Evolutionary conservation across 2,329 filamentous ascomycete species (phyloP), one percentile per base, ranked within the genome.

Genomic region (Apiospora arundinis): DNA sequence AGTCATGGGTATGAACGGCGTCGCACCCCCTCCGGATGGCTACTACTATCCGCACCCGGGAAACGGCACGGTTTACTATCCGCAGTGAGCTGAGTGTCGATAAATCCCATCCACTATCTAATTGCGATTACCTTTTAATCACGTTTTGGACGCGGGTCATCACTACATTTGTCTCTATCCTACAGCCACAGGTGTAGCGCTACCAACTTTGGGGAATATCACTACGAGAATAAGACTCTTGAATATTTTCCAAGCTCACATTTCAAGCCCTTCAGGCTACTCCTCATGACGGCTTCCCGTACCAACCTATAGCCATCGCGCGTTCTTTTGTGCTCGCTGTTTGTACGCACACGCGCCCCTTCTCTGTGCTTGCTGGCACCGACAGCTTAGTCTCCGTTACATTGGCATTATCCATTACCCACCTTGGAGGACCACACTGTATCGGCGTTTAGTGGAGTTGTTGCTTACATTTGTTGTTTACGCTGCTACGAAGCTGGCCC

Each of bases 1-100:
- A 60, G 85, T 91, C 65, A 86, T 92, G 73, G 91, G 91, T 60
- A 94, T 95, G 89, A 91, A 91, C 73, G 92, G 92, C 12, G 95
- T 96, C 85, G 92, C 93, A 73, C 89, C 87, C 74, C 90, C 85
- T 77, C 87, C 88, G 77, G 87, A 91, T 80, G 86, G 86, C 73
- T 97, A 92, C 83, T 97, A 95, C 77, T 92, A 92, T 77, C 85
- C 89, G 28, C 89, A 89, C 75, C 82, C 85, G 69, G 82, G 83
- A 3, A 83, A 85, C 48, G 87, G 87, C 52, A 87, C 90, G 81
- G 84, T 90, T 73, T 92, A 90, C 80, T 92, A 91, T 78, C 83
- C 86, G 70, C 88, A 90, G 80, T 91, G 88, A 84, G 74, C 46
- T 48, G 21, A 16, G 12, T 48, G 44, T 48, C 23, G 23, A 12